phyloP scores from a whole-genome alignment of 495 filamentous ascomycete species.

The Trichoderma parareesei region DNA sequence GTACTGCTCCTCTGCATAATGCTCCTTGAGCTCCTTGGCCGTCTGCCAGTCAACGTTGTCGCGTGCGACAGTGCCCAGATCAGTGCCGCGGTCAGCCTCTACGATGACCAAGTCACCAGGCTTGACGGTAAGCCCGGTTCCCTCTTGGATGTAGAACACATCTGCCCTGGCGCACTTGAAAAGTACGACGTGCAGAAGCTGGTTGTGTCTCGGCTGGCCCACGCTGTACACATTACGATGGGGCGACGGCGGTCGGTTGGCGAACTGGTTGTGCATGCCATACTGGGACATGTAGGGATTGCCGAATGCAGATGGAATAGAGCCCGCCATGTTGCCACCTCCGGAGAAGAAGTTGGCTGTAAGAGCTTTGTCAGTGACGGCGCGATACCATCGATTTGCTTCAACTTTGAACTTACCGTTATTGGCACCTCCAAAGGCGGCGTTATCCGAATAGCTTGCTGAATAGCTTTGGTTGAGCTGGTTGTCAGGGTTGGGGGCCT shows the following conservation, averaged over 20 bases:
- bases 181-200: constrained; percentile 82
- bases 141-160: constrained; percentile 93
- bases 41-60: constrained; percentile 75
- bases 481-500: constrained; percentile 31
- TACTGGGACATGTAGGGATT: constrained; percentile 34
- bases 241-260: constrained; percentile 44
- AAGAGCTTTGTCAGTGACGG: constrained; percentile 13
- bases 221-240: constrained; percentile 54
- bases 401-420: constrained; percentile 25
- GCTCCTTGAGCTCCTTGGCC: constrained; percentile 80
- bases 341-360: constrained; percentile 44
- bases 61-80: constrained; percentile 85
- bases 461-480: constrained; percentile 30
- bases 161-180: constrained; percentile 94
- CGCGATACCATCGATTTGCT: not conserved
- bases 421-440: constrained; percentile 24
- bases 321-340: constrained; percentile 23
- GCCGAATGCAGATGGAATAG: constrained; percentile 31
- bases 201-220: constrained; percentile 64
- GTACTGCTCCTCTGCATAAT: constrained; percentile 87
- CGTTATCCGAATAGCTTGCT: constrained; percentile 24
- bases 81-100: constrained; percentile 91
- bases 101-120: constrained; percentile 92
- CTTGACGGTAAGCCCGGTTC: constrained; percentile 83
- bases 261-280: constrained; percentile 46